A percentile compares a stretch with the other conserved stretches of the same genome.
Evolutionary conservation across 2,329 filamentous ascomycete genomes (phyloP).

Genomic region (Dactylellina drechsleri): DNA sequence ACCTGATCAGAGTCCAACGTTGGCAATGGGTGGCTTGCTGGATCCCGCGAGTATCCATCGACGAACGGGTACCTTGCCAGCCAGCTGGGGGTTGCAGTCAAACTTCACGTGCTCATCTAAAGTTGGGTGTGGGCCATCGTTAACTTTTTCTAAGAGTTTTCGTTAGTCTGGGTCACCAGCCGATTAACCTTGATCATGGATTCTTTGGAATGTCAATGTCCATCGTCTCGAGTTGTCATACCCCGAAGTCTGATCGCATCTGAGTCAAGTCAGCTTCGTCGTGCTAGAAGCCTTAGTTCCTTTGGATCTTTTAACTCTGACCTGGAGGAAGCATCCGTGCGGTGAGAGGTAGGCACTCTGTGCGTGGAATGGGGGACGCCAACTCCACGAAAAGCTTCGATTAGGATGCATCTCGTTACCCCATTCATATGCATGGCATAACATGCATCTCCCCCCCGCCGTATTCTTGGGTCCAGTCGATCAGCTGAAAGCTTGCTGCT

Average conservation of each 20-base stretch:
- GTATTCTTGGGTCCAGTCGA: conserved; percentile 42
- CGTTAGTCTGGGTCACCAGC: neutral
- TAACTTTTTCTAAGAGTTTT: neutral
- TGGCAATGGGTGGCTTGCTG: neutral
- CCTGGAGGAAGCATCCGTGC: conserved; percentile 2
- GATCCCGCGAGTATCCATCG: conserved; percentile 22
- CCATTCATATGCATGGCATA: conserved; percentile 43
- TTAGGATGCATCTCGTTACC: conserved; percentile 48
- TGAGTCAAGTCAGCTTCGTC: no score
- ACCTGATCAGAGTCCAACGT: conserved; percentile 35
- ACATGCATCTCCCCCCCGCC: conserved; percentile 40
- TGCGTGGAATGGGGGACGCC: neutral
- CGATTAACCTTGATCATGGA: neutral
- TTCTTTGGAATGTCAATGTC: conserved; percentile 19
- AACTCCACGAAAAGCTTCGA: neutral
- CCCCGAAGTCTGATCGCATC: neutral
- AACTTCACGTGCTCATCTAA: conserved; percentile 37
- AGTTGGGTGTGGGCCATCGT: neutral
- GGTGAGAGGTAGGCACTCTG: conserved; percentile 3
- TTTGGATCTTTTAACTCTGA: no score
- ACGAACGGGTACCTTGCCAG: conserved; percentile 24
- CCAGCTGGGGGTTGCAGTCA: neutral
- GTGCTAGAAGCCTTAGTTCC: no score
- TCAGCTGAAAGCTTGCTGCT: conserved; percentile 32
- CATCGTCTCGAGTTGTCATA: neutral